A percentile compares a stretch with the other conserved stretches of the same genome.
These are phyloP conservation scores for Dictyostelium intermedium DNA, from an alignment of 78 protist genomes.

Conservation along the genomic window DNA sequence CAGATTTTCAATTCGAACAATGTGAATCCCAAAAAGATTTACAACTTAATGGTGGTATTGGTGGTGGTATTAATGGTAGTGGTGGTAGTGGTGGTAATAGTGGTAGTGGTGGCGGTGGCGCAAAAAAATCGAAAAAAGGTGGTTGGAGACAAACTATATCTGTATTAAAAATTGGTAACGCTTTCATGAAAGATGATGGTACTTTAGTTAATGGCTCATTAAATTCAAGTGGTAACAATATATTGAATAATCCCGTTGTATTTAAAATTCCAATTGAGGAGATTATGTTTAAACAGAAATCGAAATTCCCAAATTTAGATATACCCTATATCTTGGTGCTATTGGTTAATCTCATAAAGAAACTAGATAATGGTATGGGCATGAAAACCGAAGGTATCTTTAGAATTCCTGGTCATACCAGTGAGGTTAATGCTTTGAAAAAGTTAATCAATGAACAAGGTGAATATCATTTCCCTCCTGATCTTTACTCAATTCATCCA, in stretches of 20 bases:
- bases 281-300: constrained; percentile 41
- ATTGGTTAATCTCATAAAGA: constrained; percentile 13
- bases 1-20: constrained; percentile 55
- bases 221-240: not conserved
- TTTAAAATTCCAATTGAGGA: constrained; percentile 31
- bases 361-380: constrained; percentile 11
- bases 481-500: constrained; percentile 6
- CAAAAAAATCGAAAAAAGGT: not conserved
- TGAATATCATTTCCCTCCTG: constrained; percentile 8
- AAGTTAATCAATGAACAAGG: constrained; percentile 32
- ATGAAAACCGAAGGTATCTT: constrained; percentile 72
- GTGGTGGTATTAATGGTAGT: too few relatives aligned
- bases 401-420: constrained; percentile 56
- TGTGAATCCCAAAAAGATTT: not conserved
- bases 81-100: too few relatives aligned
- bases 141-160: constrained; percentile 63
- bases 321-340: constrained; percentile 54
- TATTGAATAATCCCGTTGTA: not conserved
- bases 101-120: not conserved
- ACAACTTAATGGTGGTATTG: too few relatives aligned
- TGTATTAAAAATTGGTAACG: constrained; percentile 28
- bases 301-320: constrained; percentile 36
- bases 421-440: not conserved
- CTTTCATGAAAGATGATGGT: not conserved
- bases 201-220: not conserved